Evolutionary conservation across 2,329 filamentous ascomycete species (phyloP).

Genomic region (Setomelanomma holmii): DNA sequence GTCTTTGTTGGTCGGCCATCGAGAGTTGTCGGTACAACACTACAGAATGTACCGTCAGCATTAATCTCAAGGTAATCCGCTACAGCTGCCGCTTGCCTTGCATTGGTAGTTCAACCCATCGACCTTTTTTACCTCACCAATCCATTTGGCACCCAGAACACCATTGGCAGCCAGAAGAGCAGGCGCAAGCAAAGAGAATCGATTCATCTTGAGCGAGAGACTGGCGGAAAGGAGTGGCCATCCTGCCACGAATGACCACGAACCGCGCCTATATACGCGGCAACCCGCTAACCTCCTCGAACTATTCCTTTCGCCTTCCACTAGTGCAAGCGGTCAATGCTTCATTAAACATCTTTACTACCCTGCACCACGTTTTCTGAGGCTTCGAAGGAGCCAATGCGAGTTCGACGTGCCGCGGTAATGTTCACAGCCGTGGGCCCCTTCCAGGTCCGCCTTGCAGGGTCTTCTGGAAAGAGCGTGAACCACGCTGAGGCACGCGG

Average conservation of each 20-base stretch:
- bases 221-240: not conserved
- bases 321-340: conserved; percentile 3
- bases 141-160: conserved; percentile 31
- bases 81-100: conserved; percentile 20
- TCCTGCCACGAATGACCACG: not conserved
- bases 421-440: not conserved
- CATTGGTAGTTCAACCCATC: conserved; percentile 37
- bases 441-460: not conserved
- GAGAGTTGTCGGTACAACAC: conserved; percentile 44
- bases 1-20: conserved; percentile 38
- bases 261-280: conserved; percentile 12
- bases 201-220: conserved; percentile 30
- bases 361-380: conserved; percentile 7
- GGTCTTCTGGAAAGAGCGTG: not conserved
- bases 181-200: conserved; percentile 23
- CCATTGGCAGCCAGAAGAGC: conserved; percentile 26
- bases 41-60: not conserved
- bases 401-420: not conserved
- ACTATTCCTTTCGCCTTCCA: not conserved
- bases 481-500: not conserved
- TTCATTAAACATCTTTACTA: conserved; percentile 5
- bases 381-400: conserved; percentile 5
- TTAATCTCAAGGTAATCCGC: not conserved
- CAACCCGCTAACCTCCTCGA: not conserved
- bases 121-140: conserved; percentile 37